Conservation (phyloP, 2,329 filamentous ascomycete species). For the Podosphaera xanthii region DNA sequence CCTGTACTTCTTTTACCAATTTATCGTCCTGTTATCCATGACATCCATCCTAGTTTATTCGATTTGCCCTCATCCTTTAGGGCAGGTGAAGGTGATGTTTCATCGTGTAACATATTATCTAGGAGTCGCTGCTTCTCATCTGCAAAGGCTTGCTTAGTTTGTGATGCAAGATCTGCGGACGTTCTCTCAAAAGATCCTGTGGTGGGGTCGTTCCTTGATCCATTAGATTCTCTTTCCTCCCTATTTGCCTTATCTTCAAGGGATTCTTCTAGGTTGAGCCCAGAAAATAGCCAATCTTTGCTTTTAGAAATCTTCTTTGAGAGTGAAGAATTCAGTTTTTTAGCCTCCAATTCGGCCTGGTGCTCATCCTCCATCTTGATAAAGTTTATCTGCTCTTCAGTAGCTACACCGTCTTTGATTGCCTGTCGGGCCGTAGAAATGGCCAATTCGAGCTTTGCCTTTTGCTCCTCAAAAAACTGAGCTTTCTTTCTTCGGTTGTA, state of each 20-base stretch:
- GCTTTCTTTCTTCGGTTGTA: conserved; percentile 42
- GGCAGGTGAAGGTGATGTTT: conserved; percentile 8
- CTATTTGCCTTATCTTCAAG: conserved; percentile 9
- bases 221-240: conserved; percentile 9
- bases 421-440: conserved; percentile 22
- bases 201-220: conserved; percentile 11
- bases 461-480: conserved; percentile 31
- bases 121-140: conserved; percentile 14
- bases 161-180: conserved; percentile 9
- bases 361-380: conserved; percentile 34
- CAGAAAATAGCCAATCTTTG: conserved; percentile 16
- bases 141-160: conserved; percentile 12
- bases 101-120: conserved; percentile 12
- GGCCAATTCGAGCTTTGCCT: conserved; percentile 22
- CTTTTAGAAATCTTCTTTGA: conserved; percentile 5
- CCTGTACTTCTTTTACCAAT: neutral
- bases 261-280: conserved; percentile 15
- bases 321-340: conserved; percentile 9
- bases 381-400: conserved; percentile 26
- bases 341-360: conserved; percentile 9
- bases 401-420: conserved; percentile 21
- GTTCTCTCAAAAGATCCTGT: conserved; percentile 13
- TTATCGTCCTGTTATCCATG: conserved; percentile 8
- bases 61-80: conserved; percentile 3
- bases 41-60: conserved; percentile 7